phyloP scores from a whole-genome alignment of 176 grass and related monocot genomes.

The Olyra latifolia region DNA sequence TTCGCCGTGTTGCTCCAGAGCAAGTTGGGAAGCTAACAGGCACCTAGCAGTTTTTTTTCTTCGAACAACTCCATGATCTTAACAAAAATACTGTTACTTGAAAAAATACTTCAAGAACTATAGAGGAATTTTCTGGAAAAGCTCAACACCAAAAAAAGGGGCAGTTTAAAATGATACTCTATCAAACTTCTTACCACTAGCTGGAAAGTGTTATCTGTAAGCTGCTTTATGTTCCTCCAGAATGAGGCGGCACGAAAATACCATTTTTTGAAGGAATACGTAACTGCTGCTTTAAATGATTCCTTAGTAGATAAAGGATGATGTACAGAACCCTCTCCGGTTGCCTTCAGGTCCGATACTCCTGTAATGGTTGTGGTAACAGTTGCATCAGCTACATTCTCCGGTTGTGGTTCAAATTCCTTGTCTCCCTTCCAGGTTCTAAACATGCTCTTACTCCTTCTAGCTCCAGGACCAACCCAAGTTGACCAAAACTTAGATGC shows the following conservation, averaged over 20 bases:
- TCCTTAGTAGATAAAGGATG: slow-evolving; percentile 68
- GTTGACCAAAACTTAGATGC: slow-evolving; percentile 93
- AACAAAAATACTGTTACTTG: background rate
- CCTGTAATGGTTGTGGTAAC: slow-evolving; percentile 41
- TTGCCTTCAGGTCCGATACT: slow-evolving; percentile 45
- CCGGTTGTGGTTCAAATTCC: slow-evolving; percentile 64
- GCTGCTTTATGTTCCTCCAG: slow-evolving; percentile 63
- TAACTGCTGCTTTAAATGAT: slow-evolving; percentile 54
- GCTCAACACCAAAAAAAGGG: background rate
- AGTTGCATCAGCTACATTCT: slow-evolving; percentile 53
- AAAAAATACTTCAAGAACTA: slow-evolving; percentile 10
- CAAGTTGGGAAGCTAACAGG: background rate
- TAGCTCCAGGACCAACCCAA: slow-evolving; percentile 85
- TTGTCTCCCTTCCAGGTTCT: slow-evolving; percentile 83
- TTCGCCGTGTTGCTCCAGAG: background rate
- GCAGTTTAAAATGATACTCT: background rate
- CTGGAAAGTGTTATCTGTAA: slow-evolving; percentile 51
- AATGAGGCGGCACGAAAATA: slow-evolving; percentile 52
- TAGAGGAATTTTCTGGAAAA: background rate
- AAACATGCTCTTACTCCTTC: slow-evolving; percentile 84
- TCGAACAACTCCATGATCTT: background rate
- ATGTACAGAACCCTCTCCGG: slow-evolving; percentile 41
- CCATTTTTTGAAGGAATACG: slow-evolving; percentile 67
- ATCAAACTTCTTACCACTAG: slow-evolving; percentile 70
- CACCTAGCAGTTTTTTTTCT: background rate